phyloP scores from a whole-genome alignment of 108 stramenopile genomes.

The Stephanodiscus minutulus region DNA sequence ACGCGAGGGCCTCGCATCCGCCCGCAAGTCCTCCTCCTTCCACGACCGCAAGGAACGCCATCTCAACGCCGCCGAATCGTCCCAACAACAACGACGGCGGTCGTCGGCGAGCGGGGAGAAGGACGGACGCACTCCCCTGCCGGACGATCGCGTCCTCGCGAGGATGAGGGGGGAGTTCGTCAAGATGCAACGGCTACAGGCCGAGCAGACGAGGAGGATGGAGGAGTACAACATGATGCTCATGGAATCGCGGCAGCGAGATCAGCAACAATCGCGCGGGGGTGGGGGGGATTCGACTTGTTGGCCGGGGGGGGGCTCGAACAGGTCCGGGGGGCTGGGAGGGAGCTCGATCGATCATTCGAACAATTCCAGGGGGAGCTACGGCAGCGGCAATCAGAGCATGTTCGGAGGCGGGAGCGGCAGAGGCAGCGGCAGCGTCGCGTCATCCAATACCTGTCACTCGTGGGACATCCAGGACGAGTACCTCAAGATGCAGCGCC shows the following conservation, averaged over 20 bases:
- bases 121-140: neutral
- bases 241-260: neutral
- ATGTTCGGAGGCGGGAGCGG: conserved; percentile 20
- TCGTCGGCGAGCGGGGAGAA: neutral
- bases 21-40: neutral
- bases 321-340: neutral
- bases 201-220: neutral
- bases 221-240: neutral
- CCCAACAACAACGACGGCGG: neutral
- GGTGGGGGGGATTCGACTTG: no score
- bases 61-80: no score
- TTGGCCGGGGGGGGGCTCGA: neutral
- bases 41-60: neutral
- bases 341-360: neutral
- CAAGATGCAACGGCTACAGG: neutral
- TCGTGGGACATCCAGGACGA: neutral
- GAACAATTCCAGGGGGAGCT: conserved; percentile 12
- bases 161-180: neutral
- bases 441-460: no score
- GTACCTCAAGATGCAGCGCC: conserved; percentile 10
- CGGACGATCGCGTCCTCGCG: neutral
- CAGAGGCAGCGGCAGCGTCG: conserved; percentile 7
- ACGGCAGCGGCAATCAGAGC: conserved; percentile 19
- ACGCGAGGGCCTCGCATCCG: conserved; percentile 19
- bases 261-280: no score